Percentiles rank a stretch among this genome's conserved stretches.
These are phyloP conservation scores for Penicillium sp. DNA, from an alignment of 2,329 filamentous ascomycete species.

Conservation along the genomic window DNA sequence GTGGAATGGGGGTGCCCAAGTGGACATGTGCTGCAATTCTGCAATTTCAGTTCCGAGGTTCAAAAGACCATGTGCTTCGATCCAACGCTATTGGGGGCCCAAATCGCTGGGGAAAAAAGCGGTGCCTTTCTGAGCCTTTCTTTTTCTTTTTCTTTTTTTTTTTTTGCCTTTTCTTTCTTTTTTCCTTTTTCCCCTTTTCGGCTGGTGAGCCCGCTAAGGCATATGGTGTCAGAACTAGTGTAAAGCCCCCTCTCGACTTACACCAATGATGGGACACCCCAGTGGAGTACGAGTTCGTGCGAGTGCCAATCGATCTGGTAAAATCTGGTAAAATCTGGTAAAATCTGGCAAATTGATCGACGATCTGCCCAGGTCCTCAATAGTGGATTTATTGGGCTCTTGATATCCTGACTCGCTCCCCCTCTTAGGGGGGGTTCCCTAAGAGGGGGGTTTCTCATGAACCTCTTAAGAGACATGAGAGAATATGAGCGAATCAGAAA, in stretches of 20 bases:
- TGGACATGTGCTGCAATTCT: neutral
- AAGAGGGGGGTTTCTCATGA: neutral
- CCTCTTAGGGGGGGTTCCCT: neutral
- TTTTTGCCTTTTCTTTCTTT: neutral
- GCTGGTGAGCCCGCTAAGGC: conserved; percentile 11
- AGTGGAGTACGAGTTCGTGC: conserved; percentile 17
- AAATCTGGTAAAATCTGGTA: neutral
- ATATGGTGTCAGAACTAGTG: conserved; percentile 16
- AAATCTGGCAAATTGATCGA: conserved; percentile 11
- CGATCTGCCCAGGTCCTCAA: conserved; percentile 22
- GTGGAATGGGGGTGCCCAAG: too few species aligned
- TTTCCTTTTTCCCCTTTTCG: neutral
- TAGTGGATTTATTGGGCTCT: conserved; percentile 14
- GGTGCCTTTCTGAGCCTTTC: neutral
- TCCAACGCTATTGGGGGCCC: neutral
- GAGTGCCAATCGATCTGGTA: conserved; percentile 18
- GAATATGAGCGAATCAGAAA: neutral
- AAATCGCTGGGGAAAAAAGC: neutral
- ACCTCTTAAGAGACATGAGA: neutral
- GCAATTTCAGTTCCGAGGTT: neutral
- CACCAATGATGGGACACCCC: conserved; percentile 12
- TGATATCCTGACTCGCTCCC: neutral
- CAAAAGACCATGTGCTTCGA: neutral
- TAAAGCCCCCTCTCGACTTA: conserved; percentile 8
- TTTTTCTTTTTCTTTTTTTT: neutral